phyloP scores from a whole-genome alignment of 805 yeast species.

The Nakazawaea anatomiae region DNA sequence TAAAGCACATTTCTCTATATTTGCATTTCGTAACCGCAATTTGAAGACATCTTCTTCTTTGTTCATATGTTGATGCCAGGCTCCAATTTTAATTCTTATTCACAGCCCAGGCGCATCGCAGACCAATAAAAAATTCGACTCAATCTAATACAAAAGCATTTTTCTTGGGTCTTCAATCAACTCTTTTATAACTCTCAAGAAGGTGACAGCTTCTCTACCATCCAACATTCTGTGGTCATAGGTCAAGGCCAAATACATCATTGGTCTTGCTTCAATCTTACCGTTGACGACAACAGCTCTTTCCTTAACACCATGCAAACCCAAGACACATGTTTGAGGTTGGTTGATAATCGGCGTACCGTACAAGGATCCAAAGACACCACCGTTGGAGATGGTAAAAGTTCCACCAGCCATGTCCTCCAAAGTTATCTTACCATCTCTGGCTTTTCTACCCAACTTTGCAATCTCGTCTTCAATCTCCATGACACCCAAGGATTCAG shows the following conservation, averaged over 20 bases:
- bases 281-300: conserved; percentile 97
- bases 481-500: conserved; percentile 81
- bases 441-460: conserved; percentile 82
- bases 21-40: too few species aligned
- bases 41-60: too few species aligned
- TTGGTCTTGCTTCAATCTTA: conserved; percentile 93
- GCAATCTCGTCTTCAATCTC: conserved; percentile 87
- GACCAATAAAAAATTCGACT: neutral
- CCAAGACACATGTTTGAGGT: conserved; percentile 98
- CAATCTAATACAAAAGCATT: conserved; percentile 60
- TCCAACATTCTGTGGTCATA: conserved; percentile 97
- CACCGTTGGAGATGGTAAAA: conserved; percentile 98
- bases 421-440: conserved; percentile 91
- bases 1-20: neutral
- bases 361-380: conserved; percentile 94
- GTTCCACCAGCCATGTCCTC: conserved; percentile 99
- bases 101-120: too few species aligned
- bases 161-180: conserved; percentile 98
- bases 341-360: conserved; percentile 98
- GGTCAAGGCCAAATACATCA: conserved; percentile 98
- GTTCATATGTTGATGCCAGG: too few species aligned
- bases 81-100: too few species aligned
- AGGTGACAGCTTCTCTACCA: conserved; percentile 98
- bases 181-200: conserved; percentile 93
- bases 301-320: conserved; percentile 95